Evolutionary conservation across 75 land plant genomes (phyloP), one percentile per base, ranked within the genome.

Genomic region (Cryptomeria japonica): DNA sequence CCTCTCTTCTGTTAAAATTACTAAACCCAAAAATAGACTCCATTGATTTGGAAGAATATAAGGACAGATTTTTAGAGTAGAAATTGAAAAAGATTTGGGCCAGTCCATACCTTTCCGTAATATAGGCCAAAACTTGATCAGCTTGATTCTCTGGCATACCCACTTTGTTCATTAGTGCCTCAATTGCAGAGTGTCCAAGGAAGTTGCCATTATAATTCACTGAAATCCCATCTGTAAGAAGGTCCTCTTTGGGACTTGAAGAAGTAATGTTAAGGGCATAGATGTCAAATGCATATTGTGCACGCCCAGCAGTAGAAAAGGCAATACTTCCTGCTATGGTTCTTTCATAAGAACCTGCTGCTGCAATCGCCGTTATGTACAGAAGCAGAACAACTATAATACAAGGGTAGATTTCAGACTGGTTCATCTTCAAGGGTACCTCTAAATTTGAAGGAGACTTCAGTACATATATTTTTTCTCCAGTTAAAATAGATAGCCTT

Each of bases 171-270:
- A 78, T 16, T 1, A 38, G 13, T 78, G 80, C 80, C 25, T 38
- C 19, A 3, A 16, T 78, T 78, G 80, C 80, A 16, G 25, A 15
- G 1, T 7, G 25, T 6, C 25, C 41, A 38, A 78, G 42, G 25
- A 38, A 78, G 18, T 78, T 16, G 8, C 80, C 80, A 78, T 78
- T 18, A 41, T 78, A 78, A 78, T 78, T 78, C 22, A 78, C 80
- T 16, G 42, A 78, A 78, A 37, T 18, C 44, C 34, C 80, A 37
- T 78, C 80, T 34, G 42, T 39, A 14, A 5, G 42, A 15, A 39
- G 44, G 5, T 39, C 22, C 10, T 37, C 38, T 16, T 34, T 39
- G 80, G 41, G 7, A 19, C 39, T 39, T 37, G 80, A 38, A 37
- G 15, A 39, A 13, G 18, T 78, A 78, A 37, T 37, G 3, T 38